phyloP scores from a whole-genome alignment of 2,329 filamentous ascomycete genomes.

The Emmonsiellopsis sp. region DNA sequence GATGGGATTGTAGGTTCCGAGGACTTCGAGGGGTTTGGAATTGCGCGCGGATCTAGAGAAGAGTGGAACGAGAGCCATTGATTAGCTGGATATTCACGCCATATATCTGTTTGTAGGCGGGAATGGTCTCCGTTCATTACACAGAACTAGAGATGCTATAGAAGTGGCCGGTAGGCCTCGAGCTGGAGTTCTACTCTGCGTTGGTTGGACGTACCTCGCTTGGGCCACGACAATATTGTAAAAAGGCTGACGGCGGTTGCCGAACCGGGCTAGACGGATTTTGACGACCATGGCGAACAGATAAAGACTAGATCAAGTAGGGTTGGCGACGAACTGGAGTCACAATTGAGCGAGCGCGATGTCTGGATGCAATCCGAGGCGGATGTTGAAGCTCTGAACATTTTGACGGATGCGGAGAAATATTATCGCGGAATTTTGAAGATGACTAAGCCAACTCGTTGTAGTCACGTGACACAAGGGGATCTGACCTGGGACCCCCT shows the following conservation, averaged over 20 bases:
- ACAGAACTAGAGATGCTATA: no score
- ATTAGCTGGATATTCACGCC: no score
- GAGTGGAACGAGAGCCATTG: no score
- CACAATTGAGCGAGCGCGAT: not conserved
- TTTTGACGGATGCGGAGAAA: constrained; percentile 4
- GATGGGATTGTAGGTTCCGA: constrained; percentile 57
- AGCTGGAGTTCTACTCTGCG: no score
- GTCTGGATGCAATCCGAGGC: constrained; percentile 76
- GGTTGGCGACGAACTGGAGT: not conserved
- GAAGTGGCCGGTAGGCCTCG: no score
- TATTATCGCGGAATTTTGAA: not conserved
- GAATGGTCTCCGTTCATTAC: no score
- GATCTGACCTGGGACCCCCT: no score
- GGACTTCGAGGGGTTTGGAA: constrained; percentile 83
- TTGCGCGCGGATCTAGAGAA: constrained; percentile 66
- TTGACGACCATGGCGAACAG: constrained; percentile 71
- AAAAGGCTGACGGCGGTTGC: constrained; percentile 75
- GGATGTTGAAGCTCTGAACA: constrained; percentile 31
- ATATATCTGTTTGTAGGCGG: no score
- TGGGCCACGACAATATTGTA: constrained; percentile 98
- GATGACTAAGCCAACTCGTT: not conserved
- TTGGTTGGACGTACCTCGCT: constrained; percentile 54
- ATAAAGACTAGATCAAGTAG: not conserved
- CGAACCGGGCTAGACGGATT: constrained; percentile 89
- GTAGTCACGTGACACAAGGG: not conserved